These are phyloP conservation scores for Fusarium transvaalense DNA, from an alignment of 2,329 filamentous ascomycete genomes.

Conservation along the genomic window DNA sequence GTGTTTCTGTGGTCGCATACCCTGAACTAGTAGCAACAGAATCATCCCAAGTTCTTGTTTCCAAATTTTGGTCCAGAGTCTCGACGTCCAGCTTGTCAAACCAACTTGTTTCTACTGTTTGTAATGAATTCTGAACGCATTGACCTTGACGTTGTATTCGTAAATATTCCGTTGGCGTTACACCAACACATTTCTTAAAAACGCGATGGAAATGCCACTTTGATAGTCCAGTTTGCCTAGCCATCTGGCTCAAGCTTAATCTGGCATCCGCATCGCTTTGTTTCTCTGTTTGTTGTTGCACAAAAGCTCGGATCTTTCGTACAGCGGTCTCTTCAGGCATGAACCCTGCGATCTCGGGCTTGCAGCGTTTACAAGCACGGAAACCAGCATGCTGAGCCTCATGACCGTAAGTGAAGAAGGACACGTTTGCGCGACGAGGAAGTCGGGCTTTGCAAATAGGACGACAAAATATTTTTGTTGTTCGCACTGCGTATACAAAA, in stretches of 20 bases:
- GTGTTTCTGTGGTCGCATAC: conserved; percentile 20
- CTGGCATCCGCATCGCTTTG: conserved; percentile 19
- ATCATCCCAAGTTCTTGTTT: conserved; percentile 39
- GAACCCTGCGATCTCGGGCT: conserved; percentile 56
- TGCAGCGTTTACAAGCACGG: conserved; percentile 70
- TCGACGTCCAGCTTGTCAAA: conserved; percentile 26
- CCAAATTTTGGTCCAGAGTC: conserved; percentile 19
- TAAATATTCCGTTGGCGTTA: conserved; percentile 59
- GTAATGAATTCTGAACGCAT: not conserved
- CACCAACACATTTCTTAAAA: conserved; percentile 67
- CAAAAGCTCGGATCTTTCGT: conserved; percentile 54
- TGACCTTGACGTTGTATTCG: conserved; percentile 36
- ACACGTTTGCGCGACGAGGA: conserved; percentile 70
- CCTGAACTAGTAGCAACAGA: conserved; percentile 12
- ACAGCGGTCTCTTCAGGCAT: conserved; percentile 61
- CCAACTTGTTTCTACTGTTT: conserved; percentile 23
- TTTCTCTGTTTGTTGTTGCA: conserved; percentile 47
- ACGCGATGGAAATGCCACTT: conserved; percentile 70
- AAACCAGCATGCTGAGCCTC: conserved; percentile 64
- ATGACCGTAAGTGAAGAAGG: conserved; percentile 62
- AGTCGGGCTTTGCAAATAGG: conserved; percentile 71
- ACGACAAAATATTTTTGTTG: conserved; percentile 68
- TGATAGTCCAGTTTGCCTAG: conserved; percentile 63
- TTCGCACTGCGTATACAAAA: conserved; percentile 60
- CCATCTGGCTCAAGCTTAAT: conserved; percentile 61